These are phyloP conservation scores for Rhodotorula babjevae DNA, from an alignment of 768 basidiomycete species.

Conservation along the genomic window DNA sequence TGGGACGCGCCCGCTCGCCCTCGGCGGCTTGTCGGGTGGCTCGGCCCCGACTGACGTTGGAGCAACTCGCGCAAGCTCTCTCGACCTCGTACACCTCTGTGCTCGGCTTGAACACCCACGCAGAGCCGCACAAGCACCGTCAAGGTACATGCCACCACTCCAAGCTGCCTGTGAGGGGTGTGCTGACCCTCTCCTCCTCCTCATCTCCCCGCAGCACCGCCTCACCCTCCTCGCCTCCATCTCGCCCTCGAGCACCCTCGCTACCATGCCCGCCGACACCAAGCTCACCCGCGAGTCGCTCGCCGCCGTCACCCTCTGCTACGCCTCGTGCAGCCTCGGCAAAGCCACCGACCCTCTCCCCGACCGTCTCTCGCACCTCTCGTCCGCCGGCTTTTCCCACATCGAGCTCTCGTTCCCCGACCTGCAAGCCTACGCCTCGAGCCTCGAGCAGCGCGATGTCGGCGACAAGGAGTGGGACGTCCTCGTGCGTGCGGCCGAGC, in stretches of 20 bases:
- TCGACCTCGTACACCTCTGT: no score
- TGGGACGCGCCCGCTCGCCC: no score
- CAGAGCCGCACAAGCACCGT: no score
- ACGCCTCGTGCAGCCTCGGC: constrained; percentile 22
- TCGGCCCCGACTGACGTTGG: no score
- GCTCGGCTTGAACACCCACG: no score
- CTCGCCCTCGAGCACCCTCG: no score
- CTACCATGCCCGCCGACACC: neutral
- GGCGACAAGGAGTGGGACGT: constrained; percentile 27
- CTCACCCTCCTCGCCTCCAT: neutral
- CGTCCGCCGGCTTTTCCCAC: constrained; percentile 35
- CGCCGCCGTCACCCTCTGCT: constrained; percentile 12
- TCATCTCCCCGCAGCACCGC: neutral
- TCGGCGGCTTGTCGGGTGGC: no score
- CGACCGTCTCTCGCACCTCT: constrained; percentile 23
- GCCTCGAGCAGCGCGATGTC: neutral
- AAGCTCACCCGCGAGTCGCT: neutral
- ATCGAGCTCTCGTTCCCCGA: constrained; percentile 42
- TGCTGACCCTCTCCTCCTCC: no score
- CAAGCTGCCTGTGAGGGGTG: no score
- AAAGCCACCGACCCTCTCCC: constrained; percentile 10
- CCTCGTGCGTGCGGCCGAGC: constrained; percentile 15
- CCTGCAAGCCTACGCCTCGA: constrained; percentile 29
- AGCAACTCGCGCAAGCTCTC: no score
- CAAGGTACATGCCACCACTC: no score